Base-by-base conservation (phyloP, 257 asterid species). In the Plantago ovata region DNA sequence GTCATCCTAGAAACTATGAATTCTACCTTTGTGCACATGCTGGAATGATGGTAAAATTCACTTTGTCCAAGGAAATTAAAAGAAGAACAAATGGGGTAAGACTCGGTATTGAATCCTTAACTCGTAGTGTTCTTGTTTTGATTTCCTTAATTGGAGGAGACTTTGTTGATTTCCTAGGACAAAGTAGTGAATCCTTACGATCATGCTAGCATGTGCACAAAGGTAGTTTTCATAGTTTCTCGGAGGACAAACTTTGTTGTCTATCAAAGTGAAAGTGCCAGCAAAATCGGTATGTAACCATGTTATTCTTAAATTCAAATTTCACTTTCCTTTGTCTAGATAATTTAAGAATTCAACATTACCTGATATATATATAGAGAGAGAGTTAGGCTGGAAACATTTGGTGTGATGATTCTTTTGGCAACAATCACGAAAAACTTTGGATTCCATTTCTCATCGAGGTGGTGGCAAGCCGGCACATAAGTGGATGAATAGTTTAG, bases 351-450 rank as follows among this genome's bases (percentile, higher is more conserved):
- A 19, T n/a, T n/a, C 56, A 32, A 24, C 42, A 13, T 56, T 32
- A 18, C 22, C 20, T 13, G 21, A 38, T 13, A 47, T n/a, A 13
- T 52, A n/a, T n/a, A n/a, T n/a, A n/a, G n/a, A n/a, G n/a, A n/a
- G 94, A 41, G 93, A 67, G 45, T 73, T 76, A 6, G 88, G 60
- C 81, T 78, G 95, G 65, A 87, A n/a, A n/a, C n/a, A 85, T 42
- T 85, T 87, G 0, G 98, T 91, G 33, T 91, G 98, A 68, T 91
- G 98, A 46, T 91, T 91, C 38, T 91, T 91, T 72, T 91, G 96
- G 0, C 96, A 58, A 91, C 71, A 49, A 91, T 87, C 32, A 87
- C 85, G 9, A 83, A 86, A 57, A 87, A 91, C 70, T 85, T 91
- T 8, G 98, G 96, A 3, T 46, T 39, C 95, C 98, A 91, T 1